Conservation (phyloP, 2,329 filamentous ascomycete genomes). For the Neofusicoccum sp. region DNA sequence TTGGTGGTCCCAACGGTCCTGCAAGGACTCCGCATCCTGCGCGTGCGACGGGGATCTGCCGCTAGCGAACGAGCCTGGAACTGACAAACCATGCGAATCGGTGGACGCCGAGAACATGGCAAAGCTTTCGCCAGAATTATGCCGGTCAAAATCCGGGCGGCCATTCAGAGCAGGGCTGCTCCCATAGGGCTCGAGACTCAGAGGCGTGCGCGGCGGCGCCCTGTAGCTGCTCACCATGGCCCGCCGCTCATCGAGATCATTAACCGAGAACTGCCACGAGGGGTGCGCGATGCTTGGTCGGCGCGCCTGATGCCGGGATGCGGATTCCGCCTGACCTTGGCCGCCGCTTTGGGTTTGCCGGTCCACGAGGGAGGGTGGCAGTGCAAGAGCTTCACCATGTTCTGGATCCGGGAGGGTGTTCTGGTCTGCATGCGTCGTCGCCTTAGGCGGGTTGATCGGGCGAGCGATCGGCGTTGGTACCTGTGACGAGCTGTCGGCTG, state of each 20-base stretch:
- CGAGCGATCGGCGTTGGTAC: conserved; percentile 59
- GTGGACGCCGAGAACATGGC: conserved; percentile 66
- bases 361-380: conserved; percentile 33
- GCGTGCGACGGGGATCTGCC: conserved; percentile 30
- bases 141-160: conserved; percentile 46
- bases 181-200: conserved; percentile 51
- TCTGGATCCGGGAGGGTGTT: conserved; percentile 38
- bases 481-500: conserved; percentile 55
- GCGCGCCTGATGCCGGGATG: conserved; percentile 8
- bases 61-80: conserved; percentile 54
- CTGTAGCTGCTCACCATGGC: conserved; percentile 50
- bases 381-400: conserved; percentile 37
- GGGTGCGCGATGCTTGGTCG: conserved; percentile 10
- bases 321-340: conserved; percentile 15
- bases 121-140: conserved; percentile 65
- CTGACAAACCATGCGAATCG: conserved; percentile 56
- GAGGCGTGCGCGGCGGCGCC: conserved; percentile 51
- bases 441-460: conserved; percentile 35
- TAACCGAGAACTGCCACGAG: conserved; percentile 29
- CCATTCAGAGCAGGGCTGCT: conserved; percentile 39
- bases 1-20: conserved; percentile 33
- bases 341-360: conserved; percentile 32
- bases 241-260: conserved; percentile 41
- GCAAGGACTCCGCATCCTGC: conserved; percentile 31
- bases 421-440: conserved; percentile 20